Evolutionary conservation across 2,329 filamentous ascomycete genomes (phyloP).

Genomic region (Clonostachys chloroleuca): DNA sequence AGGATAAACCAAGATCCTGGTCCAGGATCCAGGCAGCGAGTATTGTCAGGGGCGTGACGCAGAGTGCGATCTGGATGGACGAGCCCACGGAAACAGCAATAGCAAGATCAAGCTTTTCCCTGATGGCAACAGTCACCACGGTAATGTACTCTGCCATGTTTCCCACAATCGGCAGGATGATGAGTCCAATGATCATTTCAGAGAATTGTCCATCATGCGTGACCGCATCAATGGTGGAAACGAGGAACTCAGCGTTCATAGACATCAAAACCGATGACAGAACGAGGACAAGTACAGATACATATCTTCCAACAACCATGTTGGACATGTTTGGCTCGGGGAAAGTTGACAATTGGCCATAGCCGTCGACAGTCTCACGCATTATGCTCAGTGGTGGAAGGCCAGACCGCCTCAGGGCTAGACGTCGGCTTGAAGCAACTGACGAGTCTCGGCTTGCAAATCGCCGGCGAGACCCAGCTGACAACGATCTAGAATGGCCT

Average conservation of each 20-base stretch:
- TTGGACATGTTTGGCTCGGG: background rate
- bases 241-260: conserved; percentile 57
- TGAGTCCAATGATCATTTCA: conserved; percentile 55
- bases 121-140: conserved; percentile 47
- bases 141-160: conserved; percentile 49
- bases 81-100: conserved; percentile 53
- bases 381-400: conserved; percentile 9
- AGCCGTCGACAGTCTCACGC: background rate
- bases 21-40: conserved; percentile 54
- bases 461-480: background rate
- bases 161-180: conserved; percentile 39
- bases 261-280: conserved; percentile 51
- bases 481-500: background rate
- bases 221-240: conserved; percentile 52
- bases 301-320: conserved; percentile 11
- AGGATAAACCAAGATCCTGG: conserved; percentile 60
- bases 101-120: conserved; percentile 55
- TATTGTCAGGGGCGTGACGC: conserved; percentile 56
- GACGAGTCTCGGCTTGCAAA: conserved; percentile 2
- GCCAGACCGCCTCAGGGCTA: conserved; percentile 6
- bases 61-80: conserved; percentile 57
- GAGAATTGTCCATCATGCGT: conserved; percentile 38
- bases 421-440: background rate
- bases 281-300: conserved; percentile 46
- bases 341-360: background rate